These are phyloP conservation scores for Russula foetens DNA, from an alignment of 768 basidiomycete species.

Conservation along the genomic window DNA sequence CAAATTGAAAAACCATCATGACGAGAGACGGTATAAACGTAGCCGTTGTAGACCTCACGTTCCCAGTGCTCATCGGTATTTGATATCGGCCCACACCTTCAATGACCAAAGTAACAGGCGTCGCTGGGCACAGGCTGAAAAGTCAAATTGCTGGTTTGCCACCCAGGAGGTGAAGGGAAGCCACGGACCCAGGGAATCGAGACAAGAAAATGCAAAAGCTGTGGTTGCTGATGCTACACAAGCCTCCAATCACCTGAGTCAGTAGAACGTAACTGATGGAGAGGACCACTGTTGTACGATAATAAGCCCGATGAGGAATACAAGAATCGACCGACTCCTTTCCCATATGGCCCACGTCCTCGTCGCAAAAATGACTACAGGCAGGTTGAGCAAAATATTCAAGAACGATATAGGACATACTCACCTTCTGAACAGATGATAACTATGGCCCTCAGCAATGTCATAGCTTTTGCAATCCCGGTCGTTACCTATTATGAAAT, in stretches of 20 bases:
- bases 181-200: neutral
- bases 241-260: neutral
- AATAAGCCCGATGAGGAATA: neutral
- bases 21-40: neutral
- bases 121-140: neutral
- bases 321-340: conserved; percentile 15
- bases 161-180: neutral
- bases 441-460: neutral
- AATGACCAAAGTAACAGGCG: neutral
- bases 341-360: conserved; percentile 27
- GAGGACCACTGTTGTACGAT: neutral
- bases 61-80: neutral
- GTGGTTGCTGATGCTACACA: neutral
- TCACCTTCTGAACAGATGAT: conserved; percentile 6
- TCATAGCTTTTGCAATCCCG: neutral
- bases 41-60: neutral
- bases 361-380: conserved; percentile 23
- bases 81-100: too few relatives aligned
- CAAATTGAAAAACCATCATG: conserved; percentile 3
- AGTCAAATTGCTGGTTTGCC: neutral
- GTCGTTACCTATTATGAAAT: neutral
- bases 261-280: neutral
- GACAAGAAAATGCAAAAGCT: neutral
- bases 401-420: neutral
- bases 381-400: neutral